These are phyloP conservation scores for Helianthus tuberosus DNA, from an alignment of 129 eudicot genomes.

Conservation along the genomic window DNA sequence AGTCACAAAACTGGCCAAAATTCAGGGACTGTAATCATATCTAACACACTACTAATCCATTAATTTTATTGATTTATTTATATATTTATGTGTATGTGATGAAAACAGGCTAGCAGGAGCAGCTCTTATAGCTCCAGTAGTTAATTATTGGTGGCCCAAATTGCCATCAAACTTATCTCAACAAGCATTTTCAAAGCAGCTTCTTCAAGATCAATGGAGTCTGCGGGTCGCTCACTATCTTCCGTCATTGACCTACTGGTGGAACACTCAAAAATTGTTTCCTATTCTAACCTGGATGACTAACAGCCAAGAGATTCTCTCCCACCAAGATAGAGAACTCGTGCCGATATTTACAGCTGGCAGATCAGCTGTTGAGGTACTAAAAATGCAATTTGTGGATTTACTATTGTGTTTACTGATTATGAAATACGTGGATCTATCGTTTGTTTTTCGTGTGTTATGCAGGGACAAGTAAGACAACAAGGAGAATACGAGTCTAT, in stretches of 20 bases:
- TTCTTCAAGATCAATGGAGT: conserved; percentile 69
- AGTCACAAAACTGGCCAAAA: too few species aligned
- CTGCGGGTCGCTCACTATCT: conserved; percentile 68
- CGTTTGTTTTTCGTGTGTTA: not conserved
- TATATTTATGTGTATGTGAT: not conserved
- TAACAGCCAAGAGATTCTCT: conserved; percentile 49
- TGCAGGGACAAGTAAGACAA: conserved; percentile 33
- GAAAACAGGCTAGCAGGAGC: conserved; percentile 72
- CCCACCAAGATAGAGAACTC: conserved; percentile 59
- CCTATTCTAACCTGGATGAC: conserved; percentile 49
- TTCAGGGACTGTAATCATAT: too few species aligned
- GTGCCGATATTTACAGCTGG: conserved; percentile 37
- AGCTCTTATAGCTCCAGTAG: conserved; percentile 69
- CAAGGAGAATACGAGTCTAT: conserved; percentile 69
- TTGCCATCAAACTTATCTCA: conserved; percentile 63
- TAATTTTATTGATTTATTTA: too few species aligned
- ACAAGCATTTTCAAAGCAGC: conserved; percentile 52
- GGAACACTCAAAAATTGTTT: conserved; percentile 77
- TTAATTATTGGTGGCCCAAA: conserved; percentile 86
- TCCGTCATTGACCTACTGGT: conserved; percentile 83
- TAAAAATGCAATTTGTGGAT: not conserved
- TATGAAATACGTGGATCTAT: not conserved
- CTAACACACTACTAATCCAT: too few species aligned
- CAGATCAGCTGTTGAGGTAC: conserved; percentile 49
- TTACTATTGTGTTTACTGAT: too few species aligned